These are phyloP conservation scores for Cladosporium austrohemisphaericum DNA, from an alignment of 2,329 filamentous ascomycete genomes.

Conservation along the genomic window DNA sequence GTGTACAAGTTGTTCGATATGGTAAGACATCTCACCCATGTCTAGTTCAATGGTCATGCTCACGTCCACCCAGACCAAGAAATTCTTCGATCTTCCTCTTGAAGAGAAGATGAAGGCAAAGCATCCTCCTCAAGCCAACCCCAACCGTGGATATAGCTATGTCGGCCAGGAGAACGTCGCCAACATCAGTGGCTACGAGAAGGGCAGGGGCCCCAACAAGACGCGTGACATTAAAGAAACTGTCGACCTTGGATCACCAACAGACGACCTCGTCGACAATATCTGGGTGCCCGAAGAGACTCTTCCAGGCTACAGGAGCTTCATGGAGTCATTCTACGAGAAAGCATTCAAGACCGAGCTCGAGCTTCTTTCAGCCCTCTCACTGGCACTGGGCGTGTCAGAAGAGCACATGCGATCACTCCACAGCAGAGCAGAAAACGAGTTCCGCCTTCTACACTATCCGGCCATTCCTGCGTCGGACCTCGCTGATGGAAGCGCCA, in stretches of 20 bases:
- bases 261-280: slow-evolving; percentile 41
- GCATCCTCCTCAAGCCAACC: slow-evolving; percentile 15
- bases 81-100: slow-evolving; percentile 54
- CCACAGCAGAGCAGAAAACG: neutral
- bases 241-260: slow-evolving; percentile 44
- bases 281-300: slow-evolving; percentile 45
- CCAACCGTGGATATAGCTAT: slow-evolving; percentile 18
- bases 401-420: neutral
- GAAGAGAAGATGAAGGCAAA: slow-evolving; percentile 17
- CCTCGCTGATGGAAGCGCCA: neutral
- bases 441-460: slow-evolving; percentile 6
- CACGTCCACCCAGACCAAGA: slow-evolving; percentile 21
- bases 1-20: neutral
- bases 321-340: neutral
- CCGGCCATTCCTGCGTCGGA: neutral
- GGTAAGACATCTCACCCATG: neutral
- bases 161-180: slow-evolving; percentile 5
- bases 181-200: slow-evolving; percentile 7
- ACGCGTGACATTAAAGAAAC: slow-evolving; percentile 25
- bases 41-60: neutral
- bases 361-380: neutral
- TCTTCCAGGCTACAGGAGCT: slow-evolving; percentile 40
- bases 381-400: neutral
- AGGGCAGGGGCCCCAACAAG: neutral
- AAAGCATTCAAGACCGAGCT: neutral